Base-by-base conservation (phyloP, 2,329 filamentous ascomycete genomes). In the Cordyceps farinosa region DNA sequence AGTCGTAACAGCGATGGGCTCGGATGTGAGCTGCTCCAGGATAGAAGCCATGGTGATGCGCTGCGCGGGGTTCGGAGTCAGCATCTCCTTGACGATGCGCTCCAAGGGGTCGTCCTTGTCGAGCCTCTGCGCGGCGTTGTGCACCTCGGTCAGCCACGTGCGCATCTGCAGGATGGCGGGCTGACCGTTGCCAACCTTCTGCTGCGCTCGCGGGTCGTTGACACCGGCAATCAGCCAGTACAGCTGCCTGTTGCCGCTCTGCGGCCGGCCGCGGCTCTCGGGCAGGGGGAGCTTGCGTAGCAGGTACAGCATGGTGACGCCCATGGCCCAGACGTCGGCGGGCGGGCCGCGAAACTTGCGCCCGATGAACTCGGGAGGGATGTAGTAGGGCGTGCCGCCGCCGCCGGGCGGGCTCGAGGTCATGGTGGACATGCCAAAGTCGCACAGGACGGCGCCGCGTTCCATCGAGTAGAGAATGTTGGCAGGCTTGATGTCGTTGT, bases 401-500 rank as follows among this genome's bases (percentile, higher is more conserved):
- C 78, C 78, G 2, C 78, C 80, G 13, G 79, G 77, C 4, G 80
- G 77, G 65, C 79, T 80, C 61, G 71, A 74, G 27, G 77, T 77
- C 36, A 73, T 74, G 2, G 83, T 84, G 9, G 83, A 83, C 50
- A 86, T 75, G 13, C 84, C 84, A 71, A 86, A 84, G 71, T 87
- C 84, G 71, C 84, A 87, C 36, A 87, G 79, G 2, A 86, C 82
- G 40, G 83, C 84, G 6, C 84, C 84, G 11, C 83, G 79, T 45
- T 85, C 82, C 34, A 77, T 77, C 15, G 83, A 85, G 72, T 86
- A 87, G 38, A 87, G 74, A 61, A 87, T 86, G 65, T 87, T 87
- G 66, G 80, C 82, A 1, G 84, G 84, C 71, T 87, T 87, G 72
- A 87, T 84, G 70, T 87, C 84, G 72, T 87, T 87, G 73, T 87